A percentile compares a stretch with the other conserved stretches of the same genome.
Conservation (phyloP, 2,329 filamentous ascomycete species). For the Aspergillus neoniger region DNA sequence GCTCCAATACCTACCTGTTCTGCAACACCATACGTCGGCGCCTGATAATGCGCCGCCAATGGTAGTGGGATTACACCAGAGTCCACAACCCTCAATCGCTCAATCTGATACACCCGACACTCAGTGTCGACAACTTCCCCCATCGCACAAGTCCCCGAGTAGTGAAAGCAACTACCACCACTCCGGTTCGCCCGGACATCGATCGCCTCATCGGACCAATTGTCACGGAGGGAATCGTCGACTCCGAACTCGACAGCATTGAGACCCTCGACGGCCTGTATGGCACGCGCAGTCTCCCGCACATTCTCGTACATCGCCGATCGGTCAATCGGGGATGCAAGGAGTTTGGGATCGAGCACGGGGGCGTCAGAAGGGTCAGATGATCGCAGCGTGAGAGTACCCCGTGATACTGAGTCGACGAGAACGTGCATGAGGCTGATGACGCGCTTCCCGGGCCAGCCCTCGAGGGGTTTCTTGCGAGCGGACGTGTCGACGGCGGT, state of each 20-base stretch:
- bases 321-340: conserved; percentile 1
- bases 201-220: not conserved
- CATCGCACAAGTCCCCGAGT: not conserved
- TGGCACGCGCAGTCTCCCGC: not conserved
- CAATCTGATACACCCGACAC: not conserved
- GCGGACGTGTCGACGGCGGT: not conserved
- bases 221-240: not conserved
- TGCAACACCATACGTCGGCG: not conserved
- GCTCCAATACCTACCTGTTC: not conserved
- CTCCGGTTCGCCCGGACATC: not conserved
- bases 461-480: not conserved
- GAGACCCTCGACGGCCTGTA: not conserved
- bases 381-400: not conserved
- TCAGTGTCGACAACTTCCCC: not conserved
- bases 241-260: not conserved
- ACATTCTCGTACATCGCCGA: conserved; percentile 1
- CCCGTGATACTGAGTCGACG: not conserved
- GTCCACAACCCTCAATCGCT: conserved; percentile 1
- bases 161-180: not conserved
- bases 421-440: conserved; percentile 2
- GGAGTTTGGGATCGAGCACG: not conserved
- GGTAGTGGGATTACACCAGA: not conserved
- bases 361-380: not conserved
- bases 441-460: conserved; percentile 2
- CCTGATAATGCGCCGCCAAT: conserved; percentile 5